These are phyloP conservation scores for Thyridium curvatum DNA, from an alignment of 2,329 filamentous ascomycete genomes.

Conservation along the genomic window DNA sequence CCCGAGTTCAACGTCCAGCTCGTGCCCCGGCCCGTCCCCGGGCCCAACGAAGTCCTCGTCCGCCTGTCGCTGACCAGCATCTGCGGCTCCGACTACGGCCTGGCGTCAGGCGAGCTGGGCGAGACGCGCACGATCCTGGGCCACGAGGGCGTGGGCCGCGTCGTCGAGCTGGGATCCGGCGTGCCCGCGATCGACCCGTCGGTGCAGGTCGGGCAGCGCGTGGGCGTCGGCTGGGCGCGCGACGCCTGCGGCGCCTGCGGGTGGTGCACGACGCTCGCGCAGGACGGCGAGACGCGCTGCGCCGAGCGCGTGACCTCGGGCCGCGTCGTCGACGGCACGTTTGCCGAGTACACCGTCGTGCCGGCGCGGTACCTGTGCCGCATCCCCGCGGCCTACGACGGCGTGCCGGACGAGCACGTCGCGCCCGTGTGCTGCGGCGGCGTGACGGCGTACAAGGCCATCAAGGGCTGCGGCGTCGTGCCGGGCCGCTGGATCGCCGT, in stretches of 20 bases:
- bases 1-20: slow-evolving; percentile 13
- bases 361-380: slow-evolving; percentile 24
- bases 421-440: slow-evolving; percentile 36
- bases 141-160: slow-evolving; percentile 36
- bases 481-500: slow-evolving; percentile 30
- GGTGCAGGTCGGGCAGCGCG: slow-evolving; percentile 22
- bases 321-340: slow-evolving; percentile 26
- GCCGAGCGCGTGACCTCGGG: slow-evolving; percentile 24
- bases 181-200: slow-evolving; percentile 15
- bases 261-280: slow-evolving; percentile 15
- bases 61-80: slow-evolving; percentile 26
- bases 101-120: slow-evolving; percentile 29
- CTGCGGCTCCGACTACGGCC: slow-evolving; percentile 30
- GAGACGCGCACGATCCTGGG: slow-evolving; percentile 27
- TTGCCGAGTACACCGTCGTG: slow-evolving; percentile 29
- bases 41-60: slow-evolving; percentile 25
- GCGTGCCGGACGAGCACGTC: slow-evolving; percentile 24
- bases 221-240: slow-evolving; percentile 31
- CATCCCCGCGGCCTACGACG: slow-evolving; percentile 19
- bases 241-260: slow-evolving; percentile 27
- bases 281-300: slow-evolving; percentile 29
- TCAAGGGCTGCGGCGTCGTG: slow-evolving; percentile 21
- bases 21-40: slow-evolving; percentile 16
- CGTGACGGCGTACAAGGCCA: slow-evolving; percentile 34
- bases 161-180: slow-evolving; percentile 27